Evolutionary conservation across 176 grass and related monocot species (phyloP).

Genomic region (Hordeum marinum): DNA sequence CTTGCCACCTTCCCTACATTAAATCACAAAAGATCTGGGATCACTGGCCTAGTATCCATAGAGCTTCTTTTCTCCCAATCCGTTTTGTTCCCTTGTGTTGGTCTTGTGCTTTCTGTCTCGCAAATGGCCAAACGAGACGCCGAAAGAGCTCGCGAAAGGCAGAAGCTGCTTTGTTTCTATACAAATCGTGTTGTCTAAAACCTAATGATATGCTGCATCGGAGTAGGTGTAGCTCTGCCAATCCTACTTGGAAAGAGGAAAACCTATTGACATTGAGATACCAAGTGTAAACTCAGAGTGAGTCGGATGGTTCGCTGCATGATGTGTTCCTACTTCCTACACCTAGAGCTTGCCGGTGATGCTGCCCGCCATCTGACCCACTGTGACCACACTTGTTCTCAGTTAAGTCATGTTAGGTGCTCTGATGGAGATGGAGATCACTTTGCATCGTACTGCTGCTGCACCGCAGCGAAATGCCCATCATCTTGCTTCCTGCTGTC

Average conservation of each 20-base stretch:
- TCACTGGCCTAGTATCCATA: not conserved
- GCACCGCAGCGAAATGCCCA: not conserved
- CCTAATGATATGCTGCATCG: not conserved
- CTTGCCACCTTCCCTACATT: not conserved
- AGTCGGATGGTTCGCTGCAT: not conserved
- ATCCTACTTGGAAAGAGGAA: not conserved
- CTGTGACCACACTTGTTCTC: not conserved
- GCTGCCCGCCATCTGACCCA: not conserved
- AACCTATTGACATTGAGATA: not conserved
- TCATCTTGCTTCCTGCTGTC: too few species aligned
- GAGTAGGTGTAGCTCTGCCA: not conserved
- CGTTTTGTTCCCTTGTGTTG: not conserved
- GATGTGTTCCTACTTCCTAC: not conserved
- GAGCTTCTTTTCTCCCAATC: not conserved
- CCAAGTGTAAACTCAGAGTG: not conserved
- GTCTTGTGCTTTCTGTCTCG: not conserved
- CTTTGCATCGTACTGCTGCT: too few species aligned
- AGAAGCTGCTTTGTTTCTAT: conserved; percentile 3
- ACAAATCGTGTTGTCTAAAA: not conserved
- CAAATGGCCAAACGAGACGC: not conserved
- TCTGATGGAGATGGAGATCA: too few species aligned
- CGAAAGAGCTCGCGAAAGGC: not conserved
- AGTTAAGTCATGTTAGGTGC: too few species aligned
- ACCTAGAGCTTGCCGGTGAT: not conserved
- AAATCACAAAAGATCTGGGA: not conserved